Evolutionary conservation across 768 basidiomycete species (phyloP).

Genomic region (Daedaleopsis nitida): DNA sequence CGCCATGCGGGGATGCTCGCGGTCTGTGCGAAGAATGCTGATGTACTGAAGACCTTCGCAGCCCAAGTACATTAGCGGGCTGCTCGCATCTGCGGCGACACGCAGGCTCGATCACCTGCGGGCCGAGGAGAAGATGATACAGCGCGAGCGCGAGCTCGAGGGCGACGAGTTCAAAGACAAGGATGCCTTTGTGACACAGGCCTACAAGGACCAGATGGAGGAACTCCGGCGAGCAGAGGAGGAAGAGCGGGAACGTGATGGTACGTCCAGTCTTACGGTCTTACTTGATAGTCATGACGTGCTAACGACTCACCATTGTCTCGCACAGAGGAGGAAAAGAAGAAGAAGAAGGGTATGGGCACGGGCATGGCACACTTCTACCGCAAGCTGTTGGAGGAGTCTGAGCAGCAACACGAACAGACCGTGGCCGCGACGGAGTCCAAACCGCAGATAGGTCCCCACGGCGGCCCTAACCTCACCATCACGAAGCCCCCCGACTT

Average conservation of each 20-base stretch:
- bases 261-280: constrained; percentile 47
- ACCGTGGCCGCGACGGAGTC: constrained; percentile 58
- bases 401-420: constrained; percentile 82
- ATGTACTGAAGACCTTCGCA: constrained; percentile 34
- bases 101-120: constrained; percentile 85
- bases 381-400: constrained; percentile 73
- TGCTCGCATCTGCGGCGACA: constrained; percentile 82
- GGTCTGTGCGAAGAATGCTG: constrained; percentile 7
- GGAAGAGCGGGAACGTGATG: constrained; percentile 88
- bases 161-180: constrained; percentile 94
- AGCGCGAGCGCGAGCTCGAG: constrained; percentile 88
- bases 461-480: constrained; percentile 66
- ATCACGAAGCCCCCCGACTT: constrained; percentile 74
- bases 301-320: not conserved
- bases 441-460: constrained; percentile 61
- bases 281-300: not conserved
- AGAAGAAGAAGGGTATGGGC: constrained; percentile 55
- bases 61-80: constrained; percentile 91
- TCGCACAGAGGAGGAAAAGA: constrained; percentile 54
- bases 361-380: constrained; percentile 89
- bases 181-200: constrained; percentile 96
- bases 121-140: constrained; percentile 98
- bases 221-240: constrained; percentile 90
- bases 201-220: constrained; percentile 95
- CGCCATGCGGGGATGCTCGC: too few relatives aligned